Conservation (phyloP, 805 yeast species). For the Ogataea allantospora region DNA sequence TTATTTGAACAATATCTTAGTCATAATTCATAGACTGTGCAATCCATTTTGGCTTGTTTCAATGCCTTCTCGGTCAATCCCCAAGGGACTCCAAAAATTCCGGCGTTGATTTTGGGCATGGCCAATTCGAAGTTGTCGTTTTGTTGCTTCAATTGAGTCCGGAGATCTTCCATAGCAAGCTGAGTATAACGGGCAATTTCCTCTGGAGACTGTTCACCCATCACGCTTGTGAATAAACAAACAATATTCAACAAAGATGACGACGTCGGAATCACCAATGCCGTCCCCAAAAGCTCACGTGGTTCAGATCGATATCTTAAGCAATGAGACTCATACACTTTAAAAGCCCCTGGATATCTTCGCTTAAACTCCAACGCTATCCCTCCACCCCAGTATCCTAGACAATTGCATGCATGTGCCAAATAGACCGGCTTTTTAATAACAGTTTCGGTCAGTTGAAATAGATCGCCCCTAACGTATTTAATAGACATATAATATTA, state of each 20-base stretch:
- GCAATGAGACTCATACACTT: slow-evolving; percentile 47
- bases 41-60: slow-evolving; percentile 32
- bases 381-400: slow-evolving; percentile 86
- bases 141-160: slow-evolving; percentile 32
- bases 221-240: slow-evolving; percentile 70
- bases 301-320: slow-evolving; percentile 20
- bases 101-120: slow-evolving; percentile 81
- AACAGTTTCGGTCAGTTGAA: slow-evolving; percentile 33
- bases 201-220: slow-evolving; percentile 45
- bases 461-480: slow-evolving; percentile 60
- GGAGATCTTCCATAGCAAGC: slow-evolving; percentile 47
- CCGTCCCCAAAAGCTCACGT: slow-evolving; percentile 50
- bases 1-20: slow-evolving; percentile 32
- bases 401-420: slow-evolving; percentile 79
- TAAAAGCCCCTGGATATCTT: slow-evolving; percentile 57
- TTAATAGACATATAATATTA: slow-evolving; percentile 23
- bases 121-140: slow-evolving; percentile 35
- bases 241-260: slow-evolving; percentile 42
- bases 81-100: slow-evolving; percentile 83
- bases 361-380: slow-evolving; percentile 59
- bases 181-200: slow-evolving; percentile 53
- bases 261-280: slow-evolving; percentile 40
- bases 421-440: slow-evolving; percentile 42
- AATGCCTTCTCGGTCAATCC: slow-evolving; percentile 56
- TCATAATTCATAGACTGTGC: slow-evolving; percentile 48